Evolutionary conservation across 495 filamentous ascomycete species (phyloP).

Genomic region (Penicillium ucsense): DNA sequence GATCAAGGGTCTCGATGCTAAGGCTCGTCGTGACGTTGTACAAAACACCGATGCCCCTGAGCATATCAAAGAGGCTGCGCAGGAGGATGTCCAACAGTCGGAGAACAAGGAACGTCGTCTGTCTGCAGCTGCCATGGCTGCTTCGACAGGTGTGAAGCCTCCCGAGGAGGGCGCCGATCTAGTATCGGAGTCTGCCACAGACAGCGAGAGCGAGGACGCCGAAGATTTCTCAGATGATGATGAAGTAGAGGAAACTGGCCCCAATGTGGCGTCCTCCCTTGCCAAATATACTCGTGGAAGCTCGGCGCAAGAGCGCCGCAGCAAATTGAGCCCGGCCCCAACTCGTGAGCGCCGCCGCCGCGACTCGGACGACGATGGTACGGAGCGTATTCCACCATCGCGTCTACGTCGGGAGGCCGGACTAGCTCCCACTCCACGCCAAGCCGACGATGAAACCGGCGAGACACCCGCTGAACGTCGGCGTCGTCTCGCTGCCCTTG

Average conservation of each 20-base stretch:
- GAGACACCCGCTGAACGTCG: constrained; percentile 80
- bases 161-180: constrained; percentile 15
- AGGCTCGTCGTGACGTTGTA: constrained; percentile 59
- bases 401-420: constrained; percentile 30
- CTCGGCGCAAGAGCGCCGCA: constrained; percentile 43
- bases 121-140: constrained; percentile 12
- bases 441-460: constrained; percentile 36
- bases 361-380: constrained; percentile 52
- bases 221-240: constrained; percentile 10
- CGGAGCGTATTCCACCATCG: constrained; percentile 42
- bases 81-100: constrained; percentile 29
- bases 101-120: constrained; percentile 19
- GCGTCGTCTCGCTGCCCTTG: constrained; percentile 78
- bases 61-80: constrained; percentile 46
- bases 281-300: constrained; percentile 32
- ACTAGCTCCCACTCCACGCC: constrained; percentile 16
- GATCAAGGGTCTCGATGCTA: constrained; percentile 71
- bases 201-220: constrained; percentile 22
- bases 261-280: constrained; percentile 37
- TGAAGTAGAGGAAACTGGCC: constrained; percentile 23
- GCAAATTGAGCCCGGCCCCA: constrained; percentile 22
- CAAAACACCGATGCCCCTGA: constrained; percentile 56
- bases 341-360: constrained; percentile 24
- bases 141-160: constrained; percentile 8
- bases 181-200: constrained; percentile 18